Base-by-base conservation (phyloP, 208 protist species). In the Angomonas desouzai region DNA sequence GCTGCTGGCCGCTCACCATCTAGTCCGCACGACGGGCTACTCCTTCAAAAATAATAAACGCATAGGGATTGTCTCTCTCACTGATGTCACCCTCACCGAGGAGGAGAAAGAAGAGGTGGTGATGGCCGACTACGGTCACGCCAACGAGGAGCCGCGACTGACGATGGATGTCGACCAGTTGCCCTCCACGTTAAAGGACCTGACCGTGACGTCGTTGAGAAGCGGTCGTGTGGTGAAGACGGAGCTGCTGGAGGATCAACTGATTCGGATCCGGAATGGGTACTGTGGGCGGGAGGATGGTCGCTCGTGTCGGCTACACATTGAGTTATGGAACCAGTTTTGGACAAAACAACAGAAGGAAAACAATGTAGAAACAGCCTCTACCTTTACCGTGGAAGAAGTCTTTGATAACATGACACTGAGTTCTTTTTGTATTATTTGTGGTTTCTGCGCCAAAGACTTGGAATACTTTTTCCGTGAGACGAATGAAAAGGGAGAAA, bases 341-440 rank as follows among this genome's bases (percentile, higher is more conserved):
- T 58, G 18, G 30, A 23, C 2, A 2, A 25, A 25, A 63, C 16
- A 16, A 18, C 7, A 32, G n/a, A 25, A 40, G 3, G 25, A 56
- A 43, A 47, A 23, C 3, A n/a, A 45, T n/a, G 40, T 16, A 22
- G 16, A 16, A 32, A 30, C 1, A 10, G 55, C 29, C 6, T 53
- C 16, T 0, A 28, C 28, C 10, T 62, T 87, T 30, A 66, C 66
- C 23, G 58, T 85, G 49, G 64, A 58, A 16, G 64, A 72, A 1
- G 70, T 95, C 57, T 60, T 79, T 23, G 66, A 81, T 0, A 73
- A 83, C 68, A 91, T 95, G 86, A 69, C 70, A 18, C 63, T 95
- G 36, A 92, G 89, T 64, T 89, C 86, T 1, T 93, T 89, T 56
- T 91, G 85, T 62, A 68, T 95, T 36, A 76, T 90, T 6, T 64